Evolutionary conservation across 371 early-diverging fungal species (phyloP), one percentile per base, ranked within the genome.

Genomic region (Coemansia sp.): DNA sequence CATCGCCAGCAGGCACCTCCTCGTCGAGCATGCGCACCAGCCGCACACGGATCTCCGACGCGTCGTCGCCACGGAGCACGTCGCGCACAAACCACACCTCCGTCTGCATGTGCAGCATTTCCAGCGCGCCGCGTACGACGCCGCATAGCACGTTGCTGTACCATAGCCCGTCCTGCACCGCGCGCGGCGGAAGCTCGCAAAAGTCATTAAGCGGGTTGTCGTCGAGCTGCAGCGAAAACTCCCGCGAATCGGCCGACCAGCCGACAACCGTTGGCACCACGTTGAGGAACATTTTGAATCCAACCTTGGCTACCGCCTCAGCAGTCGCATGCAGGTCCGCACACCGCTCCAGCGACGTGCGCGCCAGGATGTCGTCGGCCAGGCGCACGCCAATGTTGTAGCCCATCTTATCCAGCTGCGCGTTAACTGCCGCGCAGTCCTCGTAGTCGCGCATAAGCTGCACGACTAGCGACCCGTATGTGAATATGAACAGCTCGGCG

Each of bases 351-450:
- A 91, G 82, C 34, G 83, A 83, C 0, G 95, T 86, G 66, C 92
- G 84, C 3, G 98, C 93, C 48, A 98, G 81, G 59, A 96, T 93
- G 77, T 98, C 99, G 69, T 98, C 99, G 68, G 98, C 93, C 70
- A 98, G 79, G 13, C 98, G 86, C 26, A 87, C 85, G 35, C 99
- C 99, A 66, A 98, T 98, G 74, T 95, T 96, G 78, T 96, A 95
- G 8, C 99, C 99, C 94, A 98, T 96, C 79, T 95, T 94, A 40
- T 97, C 98, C 49, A 98, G 87, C 74, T 96, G 95, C 73, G 89
- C 88, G 81, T 98, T 98, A 40, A 98, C 97, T 64, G 92, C 89
- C 45, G 70, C 65, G 59, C 92, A 94, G 80, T 95, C 93, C 63
- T 96, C 94, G 71, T 90, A 92, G 81, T 98, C 99, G 70, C 93